Conservation (phyloP, 352 stramenopile genomes). For the Lagenidium giganteum region DNA sequence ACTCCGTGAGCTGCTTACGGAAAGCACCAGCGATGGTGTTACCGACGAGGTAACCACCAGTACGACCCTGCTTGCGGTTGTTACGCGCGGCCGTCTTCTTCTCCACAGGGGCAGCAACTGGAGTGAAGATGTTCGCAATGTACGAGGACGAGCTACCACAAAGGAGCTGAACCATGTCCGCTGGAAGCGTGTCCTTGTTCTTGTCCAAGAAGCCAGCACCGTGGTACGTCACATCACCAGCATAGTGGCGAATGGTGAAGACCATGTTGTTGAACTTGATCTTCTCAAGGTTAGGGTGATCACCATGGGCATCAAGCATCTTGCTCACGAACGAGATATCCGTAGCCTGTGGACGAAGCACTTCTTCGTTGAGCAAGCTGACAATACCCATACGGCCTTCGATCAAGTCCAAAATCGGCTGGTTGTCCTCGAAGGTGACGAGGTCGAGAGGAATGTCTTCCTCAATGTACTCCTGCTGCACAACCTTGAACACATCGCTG, state of each 20-base stretch:
- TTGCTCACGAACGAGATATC: constrained; percentile 84
- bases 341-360: constrained; percentile 80
- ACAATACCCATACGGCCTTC: constrained; percentile 88
- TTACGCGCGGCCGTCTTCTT: constrained; percentile 15
- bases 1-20: constrained; percentile 76
- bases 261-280: constrained; percentile 78
- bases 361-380: constrained; percentile 94
- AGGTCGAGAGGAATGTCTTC: constrained; percentile 86
- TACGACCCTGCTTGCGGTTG: constrained; percentile 29
- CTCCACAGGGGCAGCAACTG: constrained; percentile 13
- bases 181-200: constrained; percentile 84
- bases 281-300: constrained; percentile 83
- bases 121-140: constrained; percentile 69
- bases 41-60: constrained; percentile 76
- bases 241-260: constrained; percentile 82
- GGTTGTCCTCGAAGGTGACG: constrained; percentile 90
- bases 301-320: constrained; percentile 66
- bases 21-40: constrained; percentile 84
- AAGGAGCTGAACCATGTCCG: constrained; percentile 73
- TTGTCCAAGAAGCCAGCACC: constrained; percentile 72
- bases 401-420: constrained; percentile 88
- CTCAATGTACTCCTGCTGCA: constrained; percentile 93
- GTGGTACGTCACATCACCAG: constrained; percentile 79
- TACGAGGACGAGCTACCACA: constrained; percentile 49
- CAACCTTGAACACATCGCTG: constrained; percentile 93